phyloP scores from a whole-genome alignment of 169 alveolate genomes.

The Theileria parva region DNA sequence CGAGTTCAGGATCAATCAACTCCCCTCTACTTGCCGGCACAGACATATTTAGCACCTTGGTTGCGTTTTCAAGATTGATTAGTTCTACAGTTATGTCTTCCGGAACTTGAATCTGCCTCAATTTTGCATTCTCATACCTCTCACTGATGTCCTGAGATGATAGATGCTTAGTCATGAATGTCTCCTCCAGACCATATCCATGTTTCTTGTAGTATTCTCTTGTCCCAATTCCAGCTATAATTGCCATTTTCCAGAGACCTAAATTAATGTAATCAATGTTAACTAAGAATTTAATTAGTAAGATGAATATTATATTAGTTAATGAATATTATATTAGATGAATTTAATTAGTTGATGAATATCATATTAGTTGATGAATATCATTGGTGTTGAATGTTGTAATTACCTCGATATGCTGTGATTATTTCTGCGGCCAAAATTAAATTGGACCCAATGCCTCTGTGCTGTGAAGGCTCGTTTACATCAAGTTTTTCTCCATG shows the following conservation, averaged over 20 bases:
- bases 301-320: no score
- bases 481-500: constrained; percentile 29
- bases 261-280: constrained; percentile 63
- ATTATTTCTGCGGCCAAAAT: constrained; percentile 75
- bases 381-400: no score
- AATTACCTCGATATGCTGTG: constrained; percentile 48
- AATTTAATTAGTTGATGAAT: no score
- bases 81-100: constrained; percentile 20
- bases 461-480: constrained; percentile 49
- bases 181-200: constrained; percentile 93
- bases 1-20: not conserved
- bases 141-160: constrained; percentile 32
- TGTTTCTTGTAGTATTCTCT: constrained; percentile 95
- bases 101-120: constrained; percentile 30
- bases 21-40: constrained; percentile 28
- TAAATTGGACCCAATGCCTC: constrained; percentile 71
- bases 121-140: constrained; percentile 16
- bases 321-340: no score
- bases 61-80: constrained; percentile 31
- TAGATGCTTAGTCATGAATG: constrained; percentile 91
- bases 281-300: constrained; percentile 13
- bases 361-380: no score
- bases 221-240: constrained; percentile 99
- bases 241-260: constrained; percentile 90
- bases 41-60: constrained; percentile 8